Evolutionary conservation across 495 filamentous ascomycete genomes (phyloP).

Genomic region (Daldinia childiae): DNA sequence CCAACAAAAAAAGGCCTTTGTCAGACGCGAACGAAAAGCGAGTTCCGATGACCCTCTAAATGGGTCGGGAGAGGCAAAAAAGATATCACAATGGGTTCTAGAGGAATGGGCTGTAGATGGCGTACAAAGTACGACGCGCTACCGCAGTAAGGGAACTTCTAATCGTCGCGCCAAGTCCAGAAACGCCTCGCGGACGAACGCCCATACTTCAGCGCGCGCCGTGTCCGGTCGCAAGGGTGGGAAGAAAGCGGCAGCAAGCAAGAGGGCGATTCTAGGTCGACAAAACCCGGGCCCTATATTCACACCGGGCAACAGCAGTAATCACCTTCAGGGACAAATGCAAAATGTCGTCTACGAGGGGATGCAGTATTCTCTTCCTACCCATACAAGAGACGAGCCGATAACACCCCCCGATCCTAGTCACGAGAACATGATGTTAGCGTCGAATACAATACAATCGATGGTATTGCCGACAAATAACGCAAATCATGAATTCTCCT

Average conservation of each 20-base stretch:
- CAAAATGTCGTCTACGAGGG: slow-evolving; percentile 9
- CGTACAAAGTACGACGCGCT: slow-evolving; percentile 59
- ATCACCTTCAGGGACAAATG: slow-evolving; percentile 3
- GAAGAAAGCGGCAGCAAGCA: slow-evolving; percentile 26
- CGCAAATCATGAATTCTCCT: slow-evolving; percentile 12
- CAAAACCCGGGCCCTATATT: neutral
- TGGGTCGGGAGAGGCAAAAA: slow-evolving; percentile 43
- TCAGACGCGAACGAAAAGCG: slow-evolving; percentile 50
- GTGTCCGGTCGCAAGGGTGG: slow-evolving; percentile 36
- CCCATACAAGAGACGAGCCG: neutral
- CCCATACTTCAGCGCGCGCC: slow-evolving; percentile 25
- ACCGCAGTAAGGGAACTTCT: slow-evolving; percentile 52
- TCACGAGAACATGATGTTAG: slow-evolving; percentile 25
- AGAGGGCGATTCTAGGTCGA: slow-evolving; percentile 9
- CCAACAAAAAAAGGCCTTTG: slow-evolving; percentile 51
- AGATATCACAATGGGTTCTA: slow-evolving; percentile 56
- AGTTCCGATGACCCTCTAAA: slow-evolving; percentile 18
- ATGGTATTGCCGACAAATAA: slow-evolving; percentile 5
- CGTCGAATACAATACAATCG: slow-evolving; percentile 15
- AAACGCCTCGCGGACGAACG: neutral
- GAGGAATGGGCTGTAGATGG: slow-evolving; percentile 53
- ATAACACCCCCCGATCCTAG: slow-evolving; percentile 3
- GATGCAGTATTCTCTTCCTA: slow-evolving; percentile 13
- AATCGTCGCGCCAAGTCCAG: slow-evolving; percentile 13
- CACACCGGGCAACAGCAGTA: neutral